Evolutionary conservation across 2,329 filamentous ascomycete species (phyloP).

Genomic region (Colletotrichum theobromicola): DNA sequence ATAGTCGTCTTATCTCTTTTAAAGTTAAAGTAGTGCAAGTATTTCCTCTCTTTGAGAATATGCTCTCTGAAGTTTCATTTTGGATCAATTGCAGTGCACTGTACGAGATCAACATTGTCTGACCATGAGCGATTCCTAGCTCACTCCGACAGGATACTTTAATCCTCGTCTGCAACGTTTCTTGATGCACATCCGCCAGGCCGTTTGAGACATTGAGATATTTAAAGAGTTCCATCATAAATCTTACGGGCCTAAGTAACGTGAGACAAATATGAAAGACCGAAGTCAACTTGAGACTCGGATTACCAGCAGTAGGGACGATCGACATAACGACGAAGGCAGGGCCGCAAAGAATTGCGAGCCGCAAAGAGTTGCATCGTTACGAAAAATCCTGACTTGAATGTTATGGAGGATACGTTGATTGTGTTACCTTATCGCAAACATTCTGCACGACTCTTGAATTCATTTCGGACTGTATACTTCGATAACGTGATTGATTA

Average conservation of each 20-base stretch:
- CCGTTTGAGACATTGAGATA: neutral
- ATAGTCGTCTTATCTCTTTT: neutral
- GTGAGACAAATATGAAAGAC: too few relatives aligned
- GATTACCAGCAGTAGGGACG: too few relatives aligned
- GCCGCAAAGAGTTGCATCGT: too few relatives aligned
- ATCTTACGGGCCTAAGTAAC: too few relatives aligned
- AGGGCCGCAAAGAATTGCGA: neutral
- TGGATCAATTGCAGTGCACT: neutral
- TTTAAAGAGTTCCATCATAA: neutral
- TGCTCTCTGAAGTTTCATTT: neutral
- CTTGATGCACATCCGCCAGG: neutral
- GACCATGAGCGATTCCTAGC: fast-evolving
- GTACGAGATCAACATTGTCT: neutral
- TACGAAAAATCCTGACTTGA: too few relatives aligned
- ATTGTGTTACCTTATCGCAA: neutral
- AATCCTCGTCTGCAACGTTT: neutral
- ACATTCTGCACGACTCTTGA: neutral
- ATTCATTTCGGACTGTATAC: neutral
- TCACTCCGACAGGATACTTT: neutral
- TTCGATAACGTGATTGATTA: neutral
- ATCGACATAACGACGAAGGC: neutral
- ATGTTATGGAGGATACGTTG: neutral
- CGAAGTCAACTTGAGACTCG: too few relatives aligned
- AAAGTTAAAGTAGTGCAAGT: neutral
- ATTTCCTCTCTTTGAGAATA: neutral